A percentile compares a stretch with the other conserved stretches of the same genome.
Evolutionary conservation across 495 filamentous ascomycete genomes (phyloP).

Genomic region (Pseudoneurospora amorphoporcata): DNA sequence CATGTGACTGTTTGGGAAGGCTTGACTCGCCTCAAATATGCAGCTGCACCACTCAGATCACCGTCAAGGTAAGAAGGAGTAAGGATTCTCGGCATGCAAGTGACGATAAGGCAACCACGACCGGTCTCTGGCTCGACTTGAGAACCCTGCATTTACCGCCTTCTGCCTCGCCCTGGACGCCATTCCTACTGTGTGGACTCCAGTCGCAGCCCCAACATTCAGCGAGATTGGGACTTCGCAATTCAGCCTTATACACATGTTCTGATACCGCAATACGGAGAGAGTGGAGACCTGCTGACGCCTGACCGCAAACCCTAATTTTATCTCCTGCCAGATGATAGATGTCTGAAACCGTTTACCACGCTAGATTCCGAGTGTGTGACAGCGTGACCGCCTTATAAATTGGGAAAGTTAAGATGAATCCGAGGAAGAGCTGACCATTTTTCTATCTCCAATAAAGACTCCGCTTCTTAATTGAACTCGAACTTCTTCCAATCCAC

Average conservation of each 20-base stretch:
- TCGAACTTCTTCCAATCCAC: neutral
- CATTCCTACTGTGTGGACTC: neutral
- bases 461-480: neutral
- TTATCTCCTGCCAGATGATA: neutral
- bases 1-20: neutral
- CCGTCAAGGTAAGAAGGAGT: neutral
- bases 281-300: neutral
- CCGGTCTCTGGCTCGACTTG: neutral
- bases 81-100: neutral
- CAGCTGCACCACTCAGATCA: neutral
- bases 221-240: neutral
- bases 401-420: neutral
- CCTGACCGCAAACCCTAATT: neutral
- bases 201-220: neutral
- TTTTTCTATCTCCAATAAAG: neutral
- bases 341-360: neutral
- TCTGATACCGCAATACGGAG: neutral
- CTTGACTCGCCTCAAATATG: neutral
- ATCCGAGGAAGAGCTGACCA: neutral
- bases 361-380: neutral
- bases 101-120: neutral
- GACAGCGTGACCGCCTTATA: neutral
- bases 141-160: neutral
- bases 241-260: neutral
- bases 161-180: neutral